Conservation (phyloP, 2,329 filamentous ascomycete species). For the Moelleriella libera region DNA sequence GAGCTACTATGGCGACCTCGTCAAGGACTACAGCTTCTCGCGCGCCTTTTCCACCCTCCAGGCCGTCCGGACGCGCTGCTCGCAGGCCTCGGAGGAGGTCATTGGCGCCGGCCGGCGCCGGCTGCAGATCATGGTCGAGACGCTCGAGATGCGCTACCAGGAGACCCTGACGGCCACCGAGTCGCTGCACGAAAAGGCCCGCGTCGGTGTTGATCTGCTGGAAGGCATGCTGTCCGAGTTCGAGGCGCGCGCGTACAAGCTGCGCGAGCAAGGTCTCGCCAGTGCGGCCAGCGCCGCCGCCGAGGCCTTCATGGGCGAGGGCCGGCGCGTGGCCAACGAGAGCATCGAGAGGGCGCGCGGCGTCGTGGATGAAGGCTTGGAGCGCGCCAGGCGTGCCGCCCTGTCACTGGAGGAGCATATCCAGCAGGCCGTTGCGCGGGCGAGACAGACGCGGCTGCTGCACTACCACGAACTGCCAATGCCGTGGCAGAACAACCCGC, state of each 20-base stretch:
- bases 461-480: conserved; percentile 79
- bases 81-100: conserved; percentile 78
- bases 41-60: conserved; percentile 77
- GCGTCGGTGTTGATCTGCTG: conserved; percentile 73
- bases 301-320: conserved; percentile 56
- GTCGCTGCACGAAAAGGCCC: conserved; percentile 82
- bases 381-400: conserved; percentile 69
- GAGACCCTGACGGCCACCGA: conserved; percentile 74
- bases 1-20: conserved; percentile 73
- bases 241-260: conserved; percentile 65
- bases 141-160: conserved; percentile 75
- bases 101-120: conserved; percentile 75
- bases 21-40: conserved; percentile 70
- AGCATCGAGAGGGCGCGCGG: conserved; percentile 60
- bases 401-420: conserved; percentile 75
- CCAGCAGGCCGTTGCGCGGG: conserved; percentile 59
- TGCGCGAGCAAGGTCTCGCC: conserved; percentile 62
- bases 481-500: conserved; percentile 89
- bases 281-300: conserved; percentile 42
- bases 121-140: conserved; percentile 83
- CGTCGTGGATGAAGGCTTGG: conserved; percentile 68
- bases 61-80: conserved; percentile 76
- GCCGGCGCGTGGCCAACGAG: conserved; percentile 68
- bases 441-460: conserved; percentile 70
- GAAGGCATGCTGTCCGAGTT: conserved; percentile 77